Evolutionary conservation across 768 basidiomycete species (phyloP), one percentile per base, ranked within the genome.

Genomic region (Boletus subparvulus): DNA sequence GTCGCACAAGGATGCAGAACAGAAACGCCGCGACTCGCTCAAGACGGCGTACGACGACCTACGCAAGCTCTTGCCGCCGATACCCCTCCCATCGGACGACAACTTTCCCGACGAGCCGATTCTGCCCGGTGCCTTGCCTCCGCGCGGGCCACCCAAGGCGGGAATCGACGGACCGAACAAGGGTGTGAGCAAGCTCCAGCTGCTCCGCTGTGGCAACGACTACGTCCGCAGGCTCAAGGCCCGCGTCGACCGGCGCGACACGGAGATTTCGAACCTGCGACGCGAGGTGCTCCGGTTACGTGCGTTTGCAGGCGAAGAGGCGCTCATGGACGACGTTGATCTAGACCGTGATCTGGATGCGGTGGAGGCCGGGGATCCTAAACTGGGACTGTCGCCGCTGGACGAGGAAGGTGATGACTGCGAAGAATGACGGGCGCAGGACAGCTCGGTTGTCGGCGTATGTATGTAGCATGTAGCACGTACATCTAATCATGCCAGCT

Each of bases 1-100:
- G 30, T 91, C 91, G 8, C 92, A 99, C 74, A 98, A 98, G 74
- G 91, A 87, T 13, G 97, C 97, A 6, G 97, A 99, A 73, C 97
- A 99, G 71, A 94, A 95, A 69, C 88, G 97, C 44, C 86, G 97
- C 10, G 96, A 99, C 73, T 94, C 92, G 43, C 84, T 98, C 57
- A 99, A 98, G 76, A 87, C 90, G 16, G 93, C 94, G 5, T 98
- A 89, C 65, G 91, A 94, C 63, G 90, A 92, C 52, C 78, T 94
- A 12, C 88, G 92, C 16, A 70, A 77, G 17, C 78, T 98, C 16
- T 80, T 99, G 1, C 97, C 97, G 1, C 91, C 92, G 8, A 91
- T 97, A 63, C 88, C 92, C 11, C 78, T 92, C 2, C 87, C 92
- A 2, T 84, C 85, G 0, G 89, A 92, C 60, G 85, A 86, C 0